Evolutionary conservation across 805 yeast genomes (phyloP), one percentile per base, ranked within the genome.

Genomic region (Kuraishia floccosa): DNA sequence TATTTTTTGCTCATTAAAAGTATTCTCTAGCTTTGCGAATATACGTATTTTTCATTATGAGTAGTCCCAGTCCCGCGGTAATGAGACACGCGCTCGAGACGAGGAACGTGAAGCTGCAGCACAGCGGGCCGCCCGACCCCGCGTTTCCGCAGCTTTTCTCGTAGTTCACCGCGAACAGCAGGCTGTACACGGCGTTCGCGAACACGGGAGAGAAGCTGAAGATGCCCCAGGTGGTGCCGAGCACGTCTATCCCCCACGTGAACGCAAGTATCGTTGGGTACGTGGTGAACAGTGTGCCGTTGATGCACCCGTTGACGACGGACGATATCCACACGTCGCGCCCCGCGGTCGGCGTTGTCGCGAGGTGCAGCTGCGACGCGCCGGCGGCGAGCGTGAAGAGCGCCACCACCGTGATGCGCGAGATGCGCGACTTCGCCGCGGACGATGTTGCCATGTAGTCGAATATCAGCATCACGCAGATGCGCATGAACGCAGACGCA

Each of bases 181-280:
- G 27, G 27, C 24, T 35, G 17, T 23, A 35, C 7, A 35, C 15
- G 8, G 31, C 17, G 15, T 19, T 17, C 14, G 31, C 31, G 10
- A 25, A 16, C 11, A 22, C 35, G 3, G 96, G 94, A 0, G 93
- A 91, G 22, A 82, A 65, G 68, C 85, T 78, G 49, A 85, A 82
- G 17, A 80, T 60, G 3, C 96, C 96, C 84, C 94, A 87, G 2
- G 86, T 77, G 1, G 93, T 78, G 0, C 96, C 96, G 52, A 87
- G 73, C 20, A 81, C 67, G 28, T 79, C 85, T 18, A 80, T 68
- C 0, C 96, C 96, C 94, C 95, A 87, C 1, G 80, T 68, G 2
- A 73, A 61, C 2, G 91, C 76, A 4, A 81, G 76, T 4, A 85
- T 59, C 0, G 93, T 76, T 5, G 96, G 96, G 39, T 73, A 80